Evolutionary conservation across 768 basidiomycete genomes (phyloP).

Genomic region (Leucosporidium creatinivorum): DNA sequence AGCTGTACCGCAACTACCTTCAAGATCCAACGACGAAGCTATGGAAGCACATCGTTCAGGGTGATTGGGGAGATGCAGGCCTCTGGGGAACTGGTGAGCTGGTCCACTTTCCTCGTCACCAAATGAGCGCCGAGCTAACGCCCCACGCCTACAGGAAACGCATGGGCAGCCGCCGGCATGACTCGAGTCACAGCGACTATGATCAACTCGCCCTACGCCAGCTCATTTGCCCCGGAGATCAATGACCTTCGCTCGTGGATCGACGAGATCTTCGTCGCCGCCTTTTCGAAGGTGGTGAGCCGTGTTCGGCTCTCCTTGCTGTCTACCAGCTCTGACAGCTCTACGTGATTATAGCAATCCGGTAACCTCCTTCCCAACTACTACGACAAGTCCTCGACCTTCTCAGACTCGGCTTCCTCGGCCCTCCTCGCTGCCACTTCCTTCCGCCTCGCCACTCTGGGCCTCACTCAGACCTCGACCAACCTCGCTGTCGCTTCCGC

Average conservation of each 20-base stretch:
- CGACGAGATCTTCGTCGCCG: slow-evolving; percentile 32
- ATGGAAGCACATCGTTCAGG: slow-evolving; percentile 70
- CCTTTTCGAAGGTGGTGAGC: slow-evolving; percentile 21
- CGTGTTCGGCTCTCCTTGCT: not conserved
- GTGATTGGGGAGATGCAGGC: slow-evolving; percentile 55
- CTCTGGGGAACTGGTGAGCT: slow-evolving; percentile 55
- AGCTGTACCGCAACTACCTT: slow-evolving; percentile 62
- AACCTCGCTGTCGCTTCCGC: slow-evolving; percentile 13
- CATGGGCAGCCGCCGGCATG: slow-evolving; percentile 86
- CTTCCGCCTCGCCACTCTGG: slow-evolving; percentile 57
- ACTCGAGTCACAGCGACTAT: slow-evolving; percentile 72
- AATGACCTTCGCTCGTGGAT: slow-evolving; percentile 37
- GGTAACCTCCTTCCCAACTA: slow-evolving; percentile 59
- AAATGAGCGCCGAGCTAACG: not conserved
- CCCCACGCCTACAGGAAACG: slow-evolving; percentile 58
- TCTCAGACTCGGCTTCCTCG: slow-evolving; percentile 65
- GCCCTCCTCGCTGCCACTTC: slow-evolving; percentile 69
- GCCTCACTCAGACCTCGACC: slow-evolving; percentile 39
- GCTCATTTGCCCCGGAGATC: slow-evolving; percentile 32
- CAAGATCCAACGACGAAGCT: slow-evolving; percentile 49
- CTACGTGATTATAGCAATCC: not conserved
- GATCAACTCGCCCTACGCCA: slow-evolving; percentile 51
- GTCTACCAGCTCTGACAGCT: not conserved
- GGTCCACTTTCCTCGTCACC: not conserved
- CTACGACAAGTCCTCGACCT: slow-evolving; percentile 52